These are phyloP conservation scores for Talaromyces sp. DNA, from an alignment of 2,329 filamentous ascomycete species.

Conservation along the genomic window DNA sequence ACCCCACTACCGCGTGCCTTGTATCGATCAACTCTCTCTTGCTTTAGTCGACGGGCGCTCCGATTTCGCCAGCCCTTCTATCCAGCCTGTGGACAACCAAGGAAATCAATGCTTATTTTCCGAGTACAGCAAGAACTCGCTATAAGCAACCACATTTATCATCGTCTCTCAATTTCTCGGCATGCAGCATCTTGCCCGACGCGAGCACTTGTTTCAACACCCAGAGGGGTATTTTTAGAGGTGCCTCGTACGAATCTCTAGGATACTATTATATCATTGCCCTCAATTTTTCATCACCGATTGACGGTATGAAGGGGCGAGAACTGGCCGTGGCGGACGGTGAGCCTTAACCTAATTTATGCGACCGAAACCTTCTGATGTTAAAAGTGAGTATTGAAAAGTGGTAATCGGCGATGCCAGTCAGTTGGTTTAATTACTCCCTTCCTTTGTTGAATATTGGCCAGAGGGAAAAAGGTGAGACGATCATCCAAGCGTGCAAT, in stretches of 20 bases:
- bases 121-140: too few species aligned
- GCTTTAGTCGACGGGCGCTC: neutral
- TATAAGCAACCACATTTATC: too few species aligned
- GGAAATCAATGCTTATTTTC: neutral
- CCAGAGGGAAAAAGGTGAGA: neutral
- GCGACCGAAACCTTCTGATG: neutral
- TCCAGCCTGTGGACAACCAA: neutral
- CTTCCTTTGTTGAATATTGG: neutral
- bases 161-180: neutral
- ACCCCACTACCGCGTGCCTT: neutral
- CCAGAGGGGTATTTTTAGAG: neutral
- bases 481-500: neutral
- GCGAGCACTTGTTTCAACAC: too few species aligned
- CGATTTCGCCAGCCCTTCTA: neutral
- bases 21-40: neutral
- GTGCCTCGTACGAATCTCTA: neutral
- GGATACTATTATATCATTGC: neutral
- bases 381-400: neutral
- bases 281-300: neutral
- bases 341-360: neutral
- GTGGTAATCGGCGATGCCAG: neutral
- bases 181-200: too few species aligned
- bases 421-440: neutral
- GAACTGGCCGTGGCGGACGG: neutral
- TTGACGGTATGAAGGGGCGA: neutral